Conservation (phyloP, 1,284 basidiomycete species). For the Anthracocystis setariae region DNA sequence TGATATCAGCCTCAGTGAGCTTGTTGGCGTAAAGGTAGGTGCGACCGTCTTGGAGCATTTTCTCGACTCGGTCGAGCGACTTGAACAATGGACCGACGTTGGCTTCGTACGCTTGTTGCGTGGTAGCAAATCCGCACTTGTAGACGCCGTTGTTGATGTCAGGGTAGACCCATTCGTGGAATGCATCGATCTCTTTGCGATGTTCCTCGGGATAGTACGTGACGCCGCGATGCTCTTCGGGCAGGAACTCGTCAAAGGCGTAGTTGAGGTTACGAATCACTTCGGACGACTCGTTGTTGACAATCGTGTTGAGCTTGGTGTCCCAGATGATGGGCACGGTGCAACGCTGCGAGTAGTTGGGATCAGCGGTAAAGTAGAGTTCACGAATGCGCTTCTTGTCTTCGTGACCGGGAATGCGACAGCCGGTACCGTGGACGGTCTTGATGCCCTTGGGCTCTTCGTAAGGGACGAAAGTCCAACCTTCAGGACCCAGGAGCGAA, state of each 20-base stretch:
- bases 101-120: conserved; percentile 82
- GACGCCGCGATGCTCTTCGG: conserved; percentile 44
- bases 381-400: conserved; percentile 79
- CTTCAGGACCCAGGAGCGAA: conserved; percentile 81
- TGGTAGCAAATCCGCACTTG: conserved; percentile 86
- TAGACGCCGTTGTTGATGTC: conserved; percentile 74
- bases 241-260: conserved; percentile 63
- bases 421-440: conserved; percentile 56
- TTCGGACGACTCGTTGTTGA: conserved; percentile 75
- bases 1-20: conserved; percentile 87
- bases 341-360: conserved; percentile 67
- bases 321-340: conserved; percentile 88
- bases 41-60: conserved; percentile 77
- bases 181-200: conserved; percentile 80
- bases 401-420: conserved; percentile 61
- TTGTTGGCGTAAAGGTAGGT: conserved; percentile 82
- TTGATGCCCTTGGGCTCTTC: conserved; percentile 39
- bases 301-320: conserved; percentile 86
- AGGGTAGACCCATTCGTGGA: conserved; percentile 82
- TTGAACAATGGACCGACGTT: conserved; percentile 77
- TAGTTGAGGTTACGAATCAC: conserved; percentile 88
- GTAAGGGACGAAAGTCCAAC: conserved; percentile 83
- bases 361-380: conserved; percentile 82
- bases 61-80: conserved; percentile 83
- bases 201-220: conserved; percentile 76